phyloP scores from a whole-genome alignment of 2,329 filamentous ascomycete genomes.

The Fusarium sp. region DNA sequence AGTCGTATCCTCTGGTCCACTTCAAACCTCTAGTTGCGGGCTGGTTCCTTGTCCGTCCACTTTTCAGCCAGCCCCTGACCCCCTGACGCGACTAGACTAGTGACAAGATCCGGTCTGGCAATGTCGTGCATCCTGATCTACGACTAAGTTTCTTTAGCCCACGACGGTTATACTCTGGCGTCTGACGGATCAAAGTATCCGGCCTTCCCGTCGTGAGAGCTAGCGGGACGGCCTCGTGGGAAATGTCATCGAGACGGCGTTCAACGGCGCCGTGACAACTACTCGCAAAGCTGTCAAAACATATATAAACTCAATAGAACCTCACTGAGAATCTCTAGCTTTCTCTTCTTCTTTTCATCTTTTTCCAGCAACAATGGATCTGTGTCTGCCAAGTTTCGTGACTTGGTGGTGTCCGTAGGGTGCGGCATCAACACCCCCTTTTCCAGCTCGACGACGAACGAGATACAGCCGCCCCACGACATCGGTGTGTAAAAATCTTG shows the following conservation, averaged over 20 bases:
- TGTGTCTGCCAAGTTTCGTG: neutral
- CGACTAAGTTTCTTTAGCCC: conserved; percentile 30
- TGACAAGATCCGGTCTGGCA: conserved; percentile 28
- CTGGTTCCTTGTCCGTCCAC: neutral
- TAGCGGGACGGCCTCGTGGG: conserved; percentile 1
- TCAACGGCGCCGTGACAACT: neutral
- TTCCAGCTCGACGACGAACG: conserved; percentile 14
- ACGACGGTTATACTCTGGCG: conserved; percentile 27
- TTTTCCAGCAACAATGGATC: neutral
- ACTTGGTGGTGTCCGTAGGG: conserved; percentile 5
- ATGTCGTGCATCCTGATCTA: conserved; percentile 39
- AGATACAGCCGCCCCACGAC: conserved; percentile 28
- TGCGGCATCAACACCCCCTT: conserved; percentile 21
- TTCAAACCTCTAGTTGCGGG: no score
- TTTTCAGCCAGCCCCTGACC: conserved; percentile 4
- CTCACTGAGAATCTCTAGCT: neutral
- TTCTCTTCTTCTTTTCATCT: neutral
- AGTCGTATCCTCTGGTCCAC: no score
- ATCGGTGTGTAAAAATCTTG: neutral
- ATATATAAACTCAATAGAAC: neutral
- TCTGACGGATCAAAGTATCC: conserved; percentile 3
- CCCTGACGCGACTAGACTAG: neutral
- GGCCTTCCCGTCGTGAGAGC: neutral
- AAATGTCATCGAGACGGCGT: conserved; percentile 7
- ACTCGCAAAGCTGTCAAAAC: neutral